phyloP scores from a whole-genome alignment of 2,329 filamentous ascomycete species.

The Penicillium sp. region DNA sequence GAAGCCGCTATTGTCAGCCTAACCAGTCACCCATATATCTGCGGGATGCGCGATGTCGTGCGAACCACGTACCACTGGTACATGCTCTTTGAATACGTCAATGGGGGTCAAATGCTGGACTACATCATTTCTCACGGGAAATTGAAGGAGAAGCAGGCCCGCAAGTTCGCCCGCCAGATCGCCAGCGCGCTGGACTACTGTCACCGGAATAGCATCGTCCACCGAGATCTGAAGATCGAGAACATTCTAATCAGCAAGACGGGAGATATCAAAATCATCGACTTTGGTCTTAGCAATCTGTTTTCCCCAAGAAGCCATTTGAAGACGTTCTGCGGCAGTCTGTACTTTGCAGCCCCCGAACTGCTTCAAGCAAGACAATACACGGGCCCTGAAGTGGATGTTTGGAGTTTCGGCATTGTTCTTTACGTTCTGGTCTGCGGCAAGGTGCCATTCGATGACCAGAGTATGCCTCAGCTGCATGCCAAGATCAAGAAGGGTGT shows the following conservation, averaged over 20 bases:
- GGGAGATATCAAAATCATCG: conserved; percentile 98
- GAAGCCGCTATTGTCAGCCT: conserved; percentile 96
- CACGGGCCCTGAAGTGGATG: conserved; percentile 90
- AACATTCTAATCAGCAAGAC: conserved; percentile 99
- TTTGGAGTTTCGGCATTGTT: conserved; percentile 99
- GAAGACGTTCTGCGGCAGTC: conserved; percentile 94
- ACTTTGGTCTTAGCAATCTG: conserved; percentile 94
- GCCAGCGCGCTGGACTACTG: conserved; percentile 95
- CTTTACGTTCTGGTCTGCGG: conserved; percentile 95
- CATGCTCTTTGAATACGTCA: conserved; percentile 99
- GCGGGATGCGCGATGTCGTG: conserved; percentile 89
- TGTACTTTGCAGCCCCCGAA: conserved; percentile 96
- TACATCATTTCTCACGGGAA: conserved; percentile 98
- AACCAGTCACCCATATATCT: conserved; percentile 91
- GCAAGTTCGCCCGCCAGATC: conserved; percentile 96
- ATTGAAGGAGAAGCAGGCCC: conserved; percentile 94
- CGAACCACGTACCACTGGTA: conserved; percentile 99
- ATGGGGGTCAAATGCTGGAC: conserved; percentile 98
- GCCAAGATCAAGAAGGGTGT: conserved; percentile 97
- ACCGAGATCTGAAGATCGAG: conserved; percentile 96
- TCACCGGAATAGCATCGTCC: conserved; percentile 95
- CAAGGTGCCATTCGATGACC: conserved; percentile 97
- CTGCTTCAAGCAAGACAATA: conserved; percentile 90
- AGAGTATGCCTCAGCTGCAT: conserved; percentile 97
- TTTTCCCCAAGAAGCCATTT: conserved; percentile 80